Conservation (phyloP, 1,284 basidiomycete species). For the Ustanciosporium gigantosporum region DNA sequence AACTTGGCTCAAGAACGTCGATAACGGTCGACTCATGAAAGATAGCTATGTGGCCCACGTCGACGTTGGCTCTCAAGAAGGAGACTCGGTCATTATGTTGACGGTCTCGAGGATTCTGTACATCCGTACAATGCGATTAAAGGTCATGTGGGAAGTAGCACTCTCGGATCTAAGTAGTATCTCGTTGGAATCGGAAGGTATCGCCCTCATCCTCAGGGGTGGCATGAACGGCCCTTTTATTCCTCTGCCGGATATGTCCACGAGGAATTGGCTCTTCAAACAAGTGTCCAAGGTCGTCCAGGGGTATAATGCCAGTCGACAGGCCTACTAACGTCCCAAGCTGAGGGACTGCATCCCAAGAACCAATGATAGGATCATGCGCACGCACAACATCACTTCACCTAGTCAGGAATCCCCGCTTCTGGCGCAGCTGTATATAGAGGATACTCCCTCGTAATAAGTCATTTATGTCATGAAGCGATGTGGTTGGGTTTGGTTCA, state of each 20-base stretch:
- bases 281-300: constrained; percentile 63
- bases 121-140: constrained; percentile 82
- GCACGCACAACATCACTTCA: too few species aligned
- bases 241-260: constrained; percentile 64
- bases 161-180: constrained; percentile 85
- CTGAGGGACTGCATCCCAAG: too few species aligned
- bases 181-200: constrained; percentile 63
- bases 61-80: constrained; percentile 65
- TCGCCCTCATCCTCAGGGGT: constrained; percentile 69
- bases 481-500: too few species aligned
- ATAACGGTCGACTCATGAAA: constrained; percentile 79
- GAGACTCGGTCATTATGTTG: constrained; percentile 55
- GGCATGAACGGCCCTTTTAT: constrained; percentile 67
- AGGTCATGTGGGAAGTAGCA: constrained; percentile 88
- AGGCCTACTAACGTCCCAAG: constrained; percentile 2
- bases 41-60: constrained; percentile 87
- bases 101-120: constrained; percentile 65
- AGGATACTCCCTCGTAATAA: too few species aligned
- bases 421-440: too few species aligned
- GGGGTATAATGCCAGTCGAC: constrained; percentile 35
- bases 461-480: too few species aligned
- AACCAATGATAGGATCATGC: too few species aligned
- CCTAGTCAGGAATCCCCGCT: too few species aligned
- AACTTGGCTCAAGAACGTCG: constrained; percentile 91
- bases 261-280: constrained; percentile 67